These are phyloP conservation scores for Perkinsela sp. DNA, from an alignment of 208 protist species.

Conservation along the genomic window DNA sequence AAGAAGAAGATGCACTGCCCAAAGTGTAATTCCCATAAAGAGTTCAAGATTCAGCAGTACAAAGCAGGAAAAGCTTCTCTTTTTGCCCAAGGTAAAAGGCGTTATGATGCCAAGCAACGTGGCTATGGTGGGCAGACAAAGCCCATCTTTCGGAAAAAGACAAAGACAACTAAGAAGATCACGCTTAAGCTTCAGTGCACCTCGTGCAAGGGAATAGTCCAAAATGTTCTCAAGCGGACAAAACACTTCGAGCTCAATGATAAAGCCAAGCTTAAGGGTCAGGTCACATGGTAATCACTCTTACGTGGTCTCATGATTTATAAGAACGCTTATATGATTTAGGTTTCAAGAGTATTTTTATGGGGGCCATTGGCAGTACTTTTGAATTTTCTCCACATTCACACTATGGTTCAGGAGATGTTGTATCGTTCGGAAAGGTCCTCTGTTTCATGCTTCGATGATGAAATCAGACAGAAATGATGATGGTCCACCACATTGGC, in stretches of 20 bases:
- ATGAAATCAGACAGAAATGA: too few species aligned
- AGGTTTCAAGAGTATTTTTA: too few species aligned
- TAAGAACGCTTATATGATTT: too few species aligned
- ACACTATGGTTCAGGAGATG: too few species aligned
- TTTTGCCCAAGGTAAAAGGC: slow-evolving; percentile 92
- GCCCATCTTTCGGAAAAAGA: slow-evolving; percentile 99
- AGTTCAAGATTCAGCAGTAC: slow-evolving; percentile 97
- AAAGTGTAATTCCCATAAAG: slow-evolving; percentile 76
- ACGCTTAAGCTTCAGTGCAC: slow-evolving; percentile 92
- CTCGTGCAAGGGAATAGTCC: slow-evolving; percentile 74
- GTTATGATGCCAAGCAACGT: slow-evolving; percentile 98
- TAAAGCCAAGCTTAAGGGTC: slow-evolving; percentile 65
- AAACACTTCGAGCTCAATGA: slow-evolving; percentile 96
- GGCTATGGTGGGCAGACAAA: slow-evolving; percentile 99
- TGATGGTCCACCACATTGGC: too few species aligned
- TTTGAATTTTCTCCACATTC: too few species aligned
- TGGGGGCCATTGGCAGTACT: too few species aligned
- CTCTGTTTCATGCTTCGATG: too few species aligned
- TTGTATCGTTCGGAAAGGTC: too few species aligned
- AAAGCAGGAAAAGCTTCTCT: slow-evolving; percentile 95
- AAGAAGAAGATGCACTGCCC: slow-evolving; percentile 69
- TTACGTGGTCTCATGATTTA: background rate
- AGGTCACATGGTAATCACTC: slow-evolving; percentile 53
- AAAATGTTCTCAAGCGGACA: slow-evolving; percentile 80
- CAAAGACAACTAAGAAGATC: slow-evolving; percentile 99